Base-by-base conservation (phyloP, 306 rosid genomes). In the Cicer bijugum region DNA sequence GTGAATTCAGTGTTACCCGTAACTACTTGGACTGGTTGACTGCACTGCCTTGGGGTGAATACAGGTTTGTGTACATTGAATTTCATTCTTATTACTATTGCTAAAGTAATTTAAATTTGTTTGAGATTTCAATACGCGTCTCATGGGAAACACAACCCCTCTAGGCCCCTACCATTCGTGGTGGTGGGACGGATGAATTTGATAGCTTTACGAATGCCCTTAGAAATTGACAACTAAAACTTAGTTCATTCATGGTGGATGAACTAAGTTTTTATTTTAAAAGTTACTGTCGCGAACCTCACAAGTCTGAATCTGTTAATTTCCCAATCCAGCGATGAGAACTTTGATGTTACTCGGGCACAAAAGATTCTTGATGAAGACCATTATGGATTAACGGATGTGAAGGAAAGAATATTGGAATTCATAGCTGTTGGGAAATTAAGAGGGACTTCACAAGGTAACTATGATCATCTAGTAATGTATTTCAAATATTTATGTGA, bases 11-110 rank as follows among this genome's bases (percentile, higher is more conserved):
- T 67, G 99, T 95, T 62, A 95, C 99, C 9, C 92, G 99, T 66
- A 95, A 95, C 84, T 95, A 95, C 82, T 84, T 95, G 82, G 99
- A 95, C 86, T 95, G 99, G 99, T 84, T 95, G 92, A 95, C 97
- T 56, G 94, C 88, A 67, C 90, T 95, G 55, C 97, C 99, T 47
- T 95, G 97, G 97, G 99, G 97, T 81, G 91, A 87, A 82, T 91
- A 87, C 90, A 91, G 99, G 99, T 95, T 75, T 67, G 82, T 72
- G 17, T 75, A 11, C 57, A 40, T 72, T 42, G 75, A 78, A 59
- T 56, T 75, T 60, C 37, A 16, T 65, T 60, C 59, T 37, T 48
- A 55, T 58, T 39, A 48, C 43, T 17, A 9, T 71, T 80, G 50
- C 60, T 44, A 11, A 39, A 7, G 55, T 20, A 66, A 9, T 48